Conservation (phyloP, 208 protist species). For the Baffinella frigidus region DNA sequence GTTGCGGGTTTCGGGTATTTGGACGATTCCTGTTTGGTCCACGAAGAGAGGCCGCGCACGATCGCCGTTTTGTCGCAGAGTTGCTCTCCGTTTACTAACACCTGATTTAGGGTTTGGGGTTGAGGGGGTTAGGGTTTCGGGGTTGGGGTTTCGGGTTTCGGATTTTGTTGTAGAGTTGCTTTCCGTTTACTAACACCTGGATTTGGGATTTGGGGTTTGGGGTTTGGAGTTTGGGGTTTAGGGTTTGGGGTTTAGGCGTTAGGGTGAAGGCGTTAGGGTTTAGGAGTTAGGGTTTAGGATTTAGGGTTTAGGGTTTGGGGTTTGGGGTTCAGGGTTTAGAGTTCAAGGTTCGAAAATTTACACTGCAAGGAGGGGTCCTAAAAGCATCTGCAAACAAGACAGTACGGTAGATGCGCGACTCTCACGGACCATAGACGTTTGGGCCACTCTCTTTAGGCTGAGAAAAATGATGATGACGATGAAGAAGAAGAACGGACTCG, state of each 20-base stretch:
- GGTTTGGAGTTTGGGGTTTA: background rate
- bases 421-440: no score
- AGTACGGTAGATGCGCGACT: no score
- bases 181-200: no score
- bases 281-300: background rate
- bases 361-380: no score
- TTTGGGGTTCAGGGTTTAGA: background rate
- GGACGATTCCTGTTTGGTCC: conserved; percentile 1
- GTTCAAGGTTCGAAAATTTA: background rate
- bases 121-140: background rate
- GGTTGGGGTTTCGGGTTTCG: background rate
- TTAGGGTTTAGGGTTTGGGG: background rate
- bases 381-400: no score
- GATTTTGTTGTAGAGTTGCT: background rate
- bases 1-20: no score
- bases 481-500: no score
- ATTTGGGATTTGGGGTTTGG: background rate
- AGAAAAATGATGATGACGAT: no score
- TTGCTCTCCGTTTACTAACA: background rate
- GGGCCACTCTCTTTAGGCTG: no score
- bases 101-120: background rate
- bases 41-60: conserved; percentile 14
- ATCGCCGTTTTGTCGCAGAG: background rate
- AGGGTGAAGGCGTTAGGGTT: background rate
- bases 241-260: background rate